These are phyloP conservation scores for Termitomyces sp. DNA, from an alignment of 768 basidiomycete species.

Conservation along the genomic window DNA sequence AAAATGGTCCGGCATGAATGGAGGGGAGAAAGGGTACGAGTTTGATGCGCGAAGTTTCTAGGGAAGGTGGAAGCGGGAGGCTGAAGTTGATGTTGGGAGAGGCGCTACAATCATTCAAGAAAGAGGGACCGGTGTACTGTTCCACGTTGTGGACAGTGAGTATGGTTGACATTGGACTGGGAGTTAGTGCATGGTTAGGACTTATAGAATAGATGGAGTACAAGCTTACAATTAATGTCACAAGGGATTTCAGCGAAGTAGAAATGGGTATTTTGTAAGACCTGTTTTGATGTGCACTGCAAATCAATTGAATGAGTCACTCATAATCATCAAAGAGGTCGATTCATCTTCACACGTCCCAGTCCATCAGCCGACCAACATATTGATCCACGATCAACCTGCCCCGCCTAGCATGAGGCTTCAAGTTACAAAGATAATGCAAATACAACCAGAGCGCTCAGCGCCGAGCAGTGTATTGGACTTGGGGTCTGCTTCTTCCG, in stretches of 20 bases:
- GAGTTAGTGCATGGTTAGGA: background rate
- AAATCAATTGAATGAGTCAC: background rate
- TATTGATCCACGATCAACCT: background rate
- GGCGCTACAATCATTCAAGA: conserved; percentile 1
- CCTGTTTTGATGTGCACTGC: background rate
- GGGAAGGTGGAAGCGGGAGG: conserved; percentile 28
- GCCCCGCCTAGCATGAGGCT: too few species aligned
- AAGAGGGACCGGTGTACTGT: background rate
- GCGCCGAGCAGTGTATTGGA: too few species aligned
- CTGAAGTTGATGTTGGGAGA: conserved; percentile 32
- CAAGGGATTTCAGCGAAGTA: background rate
- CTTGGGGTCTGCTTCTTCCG: too few species aligned
- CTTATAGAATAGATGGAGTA: background rate
- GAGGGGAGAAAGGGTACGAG: conserved; percentile 37
- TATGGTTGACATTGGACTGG: background rate
- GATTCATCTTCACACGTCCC: background rate
- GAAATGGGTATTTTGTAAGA: background rate
- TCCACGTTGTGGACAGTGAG: background rate
- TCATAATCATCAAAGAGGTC: background rate
- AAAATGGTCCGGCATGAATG: conserved; percentile 20
- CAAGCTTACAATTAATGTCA: background rate
- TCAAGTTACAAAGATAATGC: too few species aligned
- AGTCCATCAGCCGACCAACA: background rate
- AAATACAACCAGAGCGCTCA: too few species aligned
- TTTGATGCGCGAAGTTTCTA: conserved; percentile 35